Evolutionary conservation across 2,329 filamentous ascomycete genomes (phyloP).

Genomic region (Nannizziopsis barbatae): DNA sequence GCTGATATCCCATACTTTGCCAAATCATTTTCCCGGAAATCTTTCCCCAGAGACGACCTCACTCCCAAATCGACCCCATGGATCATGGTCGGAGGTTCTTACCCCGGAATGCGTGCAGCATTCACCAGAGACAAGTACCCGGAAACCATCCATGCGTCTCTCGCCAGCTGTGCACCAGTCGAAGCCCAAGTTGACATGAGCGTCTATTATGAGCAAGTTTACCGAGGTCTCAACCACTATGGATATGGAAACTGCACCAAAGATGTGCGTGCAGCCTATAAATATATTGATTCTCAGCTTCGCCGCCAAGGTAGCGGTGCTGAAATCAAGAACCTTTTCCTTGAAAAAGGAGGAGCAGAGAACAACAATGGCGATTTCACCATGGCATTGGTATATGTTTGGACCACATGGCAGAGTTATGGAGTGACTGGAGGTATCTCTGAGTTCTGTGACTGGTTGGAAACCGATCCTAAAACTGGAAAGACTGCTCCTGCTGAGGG

Average conservation of each 20-base stretch:
- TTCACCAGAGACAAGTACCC: constrained; percentile 36
- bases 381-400: constrained; percentile 32
- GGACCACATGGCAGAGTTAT: constrained; percentile 36
- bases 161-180: constrained; percentile 35
- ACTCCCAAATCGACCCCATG: constrained; percentile 35
- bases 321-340: constrained; percentile 39
- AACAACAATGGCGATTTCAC: constrained; percentile 41
- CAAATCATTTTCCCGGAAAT: constrained; percentile 27
- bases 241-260: constrained; percentile 42
- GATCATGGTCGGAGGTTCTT: constrained; percentile 39
- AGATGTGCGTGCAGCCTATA: constrained; percentile 40
- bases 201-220: constrained; percentile 42
- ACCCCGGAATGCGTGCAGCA: constrained; percentile 35
- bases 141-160: constrained; percentile 33
- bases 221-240: constrained; percentile 39
- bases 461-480: constrained; percentile 32
- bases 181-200: constrained; percentile 41
- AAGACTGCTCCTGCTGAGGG: constrained; percentile 31
- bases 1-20: constrained; percentile 39
- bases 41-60: constrained; percentile 26
- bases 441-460: constrained; percentile 39
- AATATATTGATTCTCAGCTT: constrained; percentile 41
- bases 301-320: constrained; percentile 27
- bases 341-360: constrained; percentile 37
- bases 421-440: constrained; percentile 35